These are phyloP conservation scores for Scheffersomyces lignicola DNA, from an alignment of 1,139 yeast genomes.

Conservation along the genomic window DNA sequence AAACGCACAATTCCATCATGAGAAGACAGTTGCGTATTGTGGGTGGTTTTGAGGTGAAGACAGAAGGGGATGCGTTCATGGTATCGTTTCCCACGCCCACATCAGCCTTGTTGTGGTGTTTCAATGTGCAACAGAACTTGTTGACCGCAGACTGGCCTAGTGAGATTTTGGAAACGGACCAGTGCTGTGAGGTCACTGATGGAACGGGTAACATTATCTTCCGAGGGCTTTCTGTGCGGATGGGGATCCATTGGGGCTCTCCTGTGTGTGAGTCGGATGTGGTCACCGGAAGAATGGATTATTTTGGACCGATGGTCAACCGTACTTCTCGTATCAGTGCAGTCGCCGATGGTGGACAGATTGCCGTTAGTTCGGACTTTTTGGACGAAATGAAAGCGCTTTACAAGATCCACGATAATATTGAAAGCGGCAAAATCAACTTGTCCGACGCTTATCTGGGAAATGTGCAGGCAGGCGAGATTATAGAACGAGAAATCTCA, in stretches of 20 bases:
- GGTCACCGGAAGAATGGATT: conserved; percentile 96
- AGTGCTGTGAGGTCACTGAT: conserved; percentile 84
- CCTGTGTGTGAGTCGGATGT: conserved; percentile 97
- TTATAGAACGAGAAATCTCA: conserved; percentile 66
- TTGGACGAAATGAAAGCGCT: conserved; percentile 67
- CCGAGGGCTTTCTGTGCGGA: conserved; percentile 89
- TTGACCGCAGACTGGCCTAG: conserved; percentile 92
- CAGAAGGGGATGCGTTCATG: conserved; percentile 99
- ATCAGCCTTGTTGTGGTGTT: conserved; percentile 90
- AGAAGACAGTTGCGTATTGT: conserved; percentile 87
- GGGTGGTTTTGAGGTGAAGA: conserved; percentile 97
- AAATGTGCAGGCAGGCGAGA: conserved; percentile 58
- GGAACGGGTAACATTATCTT: conserved; percentile 61
- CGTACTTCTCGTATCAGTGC: conserved; percentile 92
- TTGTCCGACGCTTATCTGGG: conserved; percentile 62
- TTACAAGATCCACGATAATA: conserved; percentile 51
- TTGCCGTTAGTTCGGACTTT: conserved; percentile 81
- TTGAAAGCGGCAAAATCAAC: conserved; percentile 37
- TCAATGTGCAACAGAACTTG: conserved; percentile 85
- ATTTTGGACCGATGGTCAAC: conserved; percentile 98
- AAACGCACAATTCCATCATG: conserved; percentile 91
- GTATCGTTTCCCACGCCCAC: conserved; percentile 96
- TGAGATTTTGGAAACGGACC: conserved; percentile 81
- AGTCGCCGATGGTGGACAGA: conserved; percentile 98
- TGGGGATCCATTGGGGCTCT: conserved; percentile 98